Base-by-base conservation (phyloP, 2,329 filamentous ascomycete genomes). In the Lachnellula subtilissima region DNA sequence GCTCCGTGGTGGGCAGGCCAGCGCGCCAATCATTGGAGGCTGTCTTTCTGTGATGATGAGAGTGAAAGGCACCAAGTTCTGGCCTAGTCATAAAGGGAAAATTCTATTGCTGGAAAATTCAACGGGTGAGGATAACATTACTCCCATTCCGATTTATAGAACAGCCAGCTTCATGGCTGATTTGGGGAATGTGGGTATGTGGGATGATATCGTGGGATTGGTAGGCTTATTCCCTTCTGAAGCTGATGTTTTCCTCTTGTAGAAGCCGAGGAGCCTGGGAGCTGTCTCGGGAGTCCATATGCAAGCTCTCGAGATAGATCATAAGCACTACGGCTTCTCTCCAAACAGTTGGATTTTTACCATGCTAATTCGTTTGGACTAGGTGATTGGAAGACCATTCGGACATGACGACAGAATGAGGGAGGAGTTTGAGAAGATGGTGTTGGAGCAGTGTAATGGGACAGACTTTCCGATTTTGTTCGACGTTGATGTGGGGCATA, bases 401-500 rank as follows among this genome's bases (percentile, higher is more conserved):
- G 39, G 19, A 8, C 59, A 59, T 50, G 50, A 52, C 17, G 56
- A 54, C 36, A 40, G 57, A 40, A 42, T 51, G 47, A 56, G 45
- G 36, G 46, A 46, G 36, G 17, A 48, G 25, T 52, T 52, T 32
- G 39, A 53, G 40, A 35, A 50, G 25, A 50, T 61, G 35, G 43
- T 63, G 12, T 32, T 43, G 19, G 57, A 54, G 22, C 36, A 54
- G 37, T 48, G 50, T 42, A 28, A 57, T 42, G 55, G 46, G 17
- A 48, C 42, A n/a, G 35, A 32, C 22, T 60, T 52, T 25, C 58
- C 56, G 5, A 52, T 62, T 39, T 37, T 63, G 35, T 32, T 55
- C 28, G 55, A 55, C 37, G 58, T 63, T n/a, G 61, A 61, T 53
- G 35, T 59, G 45, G 61, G 59, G 9, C 61, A 61, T 56, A 59